Conservation (phyloP, 805 yeast species). For the Metschnikowia vanudenii region DNA sequence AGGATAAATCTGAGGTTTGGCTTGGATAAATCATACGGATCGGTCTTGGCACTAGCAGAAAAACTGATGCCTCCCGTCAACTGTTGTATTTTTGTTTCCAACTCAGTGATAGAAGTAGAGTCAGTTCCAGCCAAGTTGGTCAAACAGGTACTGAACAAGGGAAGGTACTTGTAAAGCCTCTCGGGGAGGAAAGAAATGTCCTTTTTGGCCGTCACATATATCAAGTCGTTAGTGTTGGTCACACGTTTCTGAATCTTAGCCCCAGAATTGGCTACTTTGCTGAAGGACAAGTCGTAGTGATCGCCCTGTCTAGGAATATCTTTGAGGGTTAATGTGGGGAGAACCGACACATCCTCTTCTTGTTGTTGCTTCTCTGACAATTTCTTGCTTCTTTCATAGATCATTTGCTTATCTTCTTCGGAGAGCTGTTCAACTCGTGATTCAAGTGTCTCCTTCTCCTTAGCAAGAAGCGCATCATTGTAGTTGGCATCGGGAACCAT, state of each 20-base stretch:
- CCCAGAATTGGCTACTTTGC: constrained; percentile 30
- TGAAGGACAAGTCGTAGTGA: constrained; percentile 27
- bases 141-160: constrained; percentile 75
- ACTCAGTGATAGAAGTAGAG: constrained; percentile 64
- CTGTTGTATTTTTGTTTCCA: constrained; percentile 81
- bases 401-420: constrained; percentile 53
- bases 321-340: constrained; percentile 71
- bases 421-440: constrained; percentile 43
- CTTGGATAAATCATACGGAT: constrained; percentile 48
- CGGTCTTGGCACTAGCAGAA: constrained; percentile 53
- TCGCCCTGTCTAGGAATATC: constrained; percentile 70
- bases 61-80: constrained; percentile 83
- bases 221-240: constrained; percentile 77
- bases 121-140: constrained; percentile 83
- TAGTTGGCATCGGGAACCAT: constrained; percentile 70
- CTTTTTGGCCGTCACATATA: constrained; percentile 71
- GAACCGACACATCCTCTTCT: constrained; percentile 68
- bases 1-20: constrained; percentile 56
- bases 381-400: constrained; percentile 58
- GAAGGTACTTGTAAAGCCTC: constrained; percentile 64
- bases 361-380: constrained; percentile 64
- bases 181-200: constrained; percentile 58
- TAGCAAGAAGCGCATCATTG: constrained; percentile 47
- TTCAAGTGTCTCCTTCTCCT: constrained; percentile 56
- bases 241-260: constrained; percentile 44